Base-by-base conservation (phyloP, 2,329 filamentous ascomycete species). In the Aureobasidium musti region DNA sequence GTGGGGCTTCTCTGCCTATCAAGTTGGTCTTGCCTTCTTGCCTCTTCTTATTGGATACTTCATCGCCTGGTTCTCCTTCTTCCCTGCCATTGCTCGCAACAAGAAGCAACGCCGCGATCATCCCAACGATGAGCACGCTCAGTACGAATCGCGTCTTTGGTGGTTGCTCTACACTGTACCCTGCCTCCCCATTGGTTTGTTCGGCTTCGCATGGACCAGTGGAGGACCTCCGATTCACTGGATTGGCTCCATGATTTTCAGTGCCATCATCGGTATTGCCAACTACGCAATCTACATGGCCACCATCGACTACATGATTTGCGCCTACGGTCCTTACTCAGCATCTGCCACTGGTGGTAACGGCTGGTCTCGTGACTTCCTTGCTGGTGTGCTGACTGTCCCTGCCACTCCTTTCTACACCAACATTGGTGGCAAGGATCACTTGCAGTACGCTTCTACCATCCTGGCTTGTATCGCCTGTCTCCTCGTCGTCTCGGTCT, bases 281-380 rank as follows among this genome's bases (percentile, higher is more conserved):
- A 92, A 92, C 73, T 77, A 77, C 66, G 65, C 74, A 30, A 75
- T 75, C 67, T 91, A 91, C 78, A 90, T 90, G 86, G 87, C 88
- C 1, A 90, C 88, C 1, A 89, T 91, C 69, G 88, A 92, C 76
- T 92, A 92, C 78, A 91, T 91, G 85, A 85, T 91, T 41, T 88
- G 86, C 70, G 87, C 89, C 0, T 90, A 91, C 72, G 90, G 89
- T 0, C 87, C 87, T 0, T 92, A 91, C 75, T 87, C 88, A 1
- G 89, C 89, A 1, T 91, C 88, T 0, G 90, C 89, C 1, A 91
- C 89, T 0, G 90, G 90, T 54, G 90, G 90, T 37, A 92, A 92
- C 70, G 90, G 89, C 1, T 91, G 89, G 79, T 82, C 89, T 2
- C 83, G 90, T 71, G 89, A 92, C 73, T 89, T 92, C 77, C 79